phyloP scores from a whole-genome alignment of 2,329 filamentous ascomycete genomes.

The Graphiopsis chlorocephala region DNA sequence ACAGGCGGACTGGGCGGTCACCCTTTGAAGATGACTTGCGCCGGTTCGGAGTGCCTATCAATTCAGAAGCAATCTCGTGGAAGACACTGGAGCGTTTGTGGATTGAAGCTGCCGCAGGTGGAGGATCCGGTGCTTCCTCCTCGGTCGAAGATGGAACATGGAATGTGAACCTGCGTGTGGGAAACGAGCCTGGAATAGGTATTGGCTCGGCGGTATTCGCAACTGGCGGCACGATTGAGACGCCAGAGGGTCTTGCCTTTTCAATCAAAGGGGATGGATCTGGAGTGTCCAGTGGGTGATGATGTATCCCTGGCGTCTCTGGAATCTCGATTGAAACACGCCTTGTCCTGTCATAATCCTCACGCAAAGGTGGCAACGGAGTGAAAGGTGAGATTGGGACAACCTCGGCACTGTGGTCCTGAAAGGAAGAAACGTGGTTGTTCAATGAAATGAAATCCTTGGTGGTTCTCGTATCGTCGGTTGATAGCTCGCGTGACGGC shows the following conservation, averaged over 20 bases:
- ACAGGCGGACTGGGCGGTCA: neutral
- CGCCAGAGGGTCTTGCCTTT: neutral
- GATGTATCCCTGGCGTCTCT: constrained; percentile 7
- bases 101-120: neutral
- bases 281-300: constrained; percentile 7
- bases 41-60: neutral
- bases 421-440: neutral
- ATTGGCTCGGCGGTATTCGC: neutral
- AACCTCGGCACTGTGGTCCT: neutral
- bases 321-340: constrained; percentile 14
- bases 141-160: neutral
- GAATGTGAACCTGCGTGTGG: neutral
- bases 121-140: neutral
- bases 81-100: constrained; percentile 3
- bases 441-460: neutral
- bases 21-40: neutral
- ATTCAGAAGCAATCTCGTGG: neutral
- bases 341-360: constrained; percentile 15
- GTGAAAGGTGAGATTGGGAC: constrained; percentile 2
- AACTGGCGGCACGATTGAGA: too few species aligned
- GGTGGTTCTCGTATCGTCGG: neutral
- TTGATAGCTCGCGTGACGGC: neutral
- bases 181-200: neutral
- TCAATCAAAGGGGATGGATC: neutral
- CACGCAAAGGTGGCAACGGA: constrained; percentile 13